phyloP scores from a whole-genome alignment of 345 rosid species.

The Balakata baccata region DNA sequence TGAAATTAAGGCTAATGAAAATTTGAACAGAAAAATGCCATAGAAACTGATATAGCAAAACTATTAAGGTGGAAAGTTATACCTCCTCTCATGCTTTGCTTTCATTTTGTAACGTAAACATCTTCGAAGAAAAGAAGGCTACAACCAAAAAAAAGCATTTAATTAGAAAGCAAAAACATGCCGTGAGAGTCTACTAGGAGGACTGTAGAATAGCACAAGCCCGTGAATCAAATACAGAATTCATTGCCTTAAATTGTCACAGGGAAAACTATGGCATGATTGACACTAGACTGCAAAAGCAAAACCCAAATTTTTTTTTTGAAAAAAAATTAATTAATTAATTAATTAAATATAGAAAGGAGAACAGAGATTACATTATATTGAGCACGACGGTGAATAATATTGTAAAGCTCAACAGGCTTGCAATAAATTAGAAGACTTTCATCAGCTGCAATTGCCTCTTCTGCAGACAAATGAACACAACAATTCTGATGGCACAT shows the following conservation, averaged over 20 bases:
- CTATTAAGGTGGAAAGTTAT: background rate
- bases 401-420: conserved; percentile 34
- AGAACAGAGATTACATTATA: conserved; percentile 11
- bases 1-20: background rate
- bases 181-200: background rate
- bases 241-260: background rate
- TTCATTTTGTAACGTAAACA: conserved; percentile 26
- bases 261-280: background rate
- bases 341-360: no score
- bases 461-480: conserved; percentile 19
- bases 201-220: background rate
- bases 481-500: conserved; percentile 35
- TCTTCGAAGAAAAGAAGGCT: conserved; percentile 35
- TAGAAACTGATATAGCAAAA: background rate
- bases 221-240: background rate
- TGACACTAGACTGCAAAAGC: background rate
- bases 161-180: background rate
- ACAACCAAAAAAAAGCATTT: background rate
- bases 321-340: background rate
- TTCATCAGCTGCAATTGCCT: conserved; percentile 24
- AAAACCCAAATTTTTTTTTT: background rate
- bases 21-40: background rate
- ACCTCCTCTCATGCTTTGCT: conserved; percentile 22
- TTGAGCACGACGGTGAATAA: conserved; percentile 27
- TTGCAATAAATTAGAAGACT: conserved; percentile 30